Percentiles rank a stretch among this genome's conserved stretches.
phyloP scores from a whole-genome alignment of 164 flowering plant species.

The Hamamelis virginiana region DNA sequence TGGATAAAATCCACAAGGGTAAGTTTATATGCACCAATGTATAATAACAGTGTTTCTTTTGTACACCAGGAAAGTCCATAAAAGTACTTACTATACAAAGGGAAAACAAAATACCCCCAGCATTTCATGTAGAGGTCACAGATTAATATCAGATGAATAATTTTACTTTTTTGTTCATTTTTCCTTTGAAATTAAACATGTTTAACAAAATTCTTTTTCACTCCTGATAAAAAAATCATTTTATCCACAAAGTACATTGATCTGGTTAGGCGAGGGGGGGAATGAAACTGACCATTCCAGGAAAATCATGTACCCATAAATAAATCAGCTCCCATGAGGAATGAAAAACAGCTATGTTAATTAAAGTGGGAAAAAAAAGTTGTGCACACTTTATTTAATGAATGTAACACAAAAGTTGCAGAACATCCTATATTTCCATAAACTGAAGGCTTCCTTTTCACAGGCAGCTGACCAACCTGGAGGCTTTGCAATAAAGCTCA shows the following conservation, averaged over 20 bases:
- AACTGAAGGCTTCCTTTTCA: background rate
- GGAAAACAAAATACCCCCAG: background rate
- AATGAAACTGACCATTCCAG: background rate
- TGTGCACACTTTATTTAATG: background rate
- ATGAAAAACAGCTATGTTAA: too few relatives aligned
- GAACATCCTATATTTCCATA: background rate
- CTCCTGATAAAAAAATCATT: too few relatives aligned
- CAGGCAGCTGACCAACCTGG: constrained; percentile 46
- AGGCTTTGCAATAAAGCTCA: constrained; percentile 89
- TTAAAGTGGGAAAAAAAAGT: too few relatives aligned
- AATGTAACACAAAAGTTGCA: background rate
- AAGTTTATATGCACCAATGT: background rate
- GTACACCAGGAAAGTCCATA: background rate
- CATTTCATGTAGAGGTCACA: background rate
- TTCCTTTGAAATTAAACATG: too few relatives aligned
- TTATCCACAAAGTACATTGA: background rate
- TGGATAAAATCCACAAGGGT: background rate
- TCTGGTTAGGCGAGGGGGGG: background rate
- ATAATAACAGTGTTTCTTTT: background rate
- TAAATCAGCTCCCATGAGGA: too few relatives aligned
- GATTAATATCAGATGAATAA: background rate
- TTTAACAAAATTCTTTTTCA: too few relatives aligned
- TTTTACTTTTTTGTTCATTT: too few relatives aligned
- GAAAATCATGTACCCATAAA: background rate
- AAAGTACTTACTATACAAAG: background rate